A percentile compares a stretch with the other conserved stretches of the same genome.
Evolutionary conservation across 768 basidiomycete genomes (phyloP).

Genomic region (Russula griseocarnosa): DNA sequence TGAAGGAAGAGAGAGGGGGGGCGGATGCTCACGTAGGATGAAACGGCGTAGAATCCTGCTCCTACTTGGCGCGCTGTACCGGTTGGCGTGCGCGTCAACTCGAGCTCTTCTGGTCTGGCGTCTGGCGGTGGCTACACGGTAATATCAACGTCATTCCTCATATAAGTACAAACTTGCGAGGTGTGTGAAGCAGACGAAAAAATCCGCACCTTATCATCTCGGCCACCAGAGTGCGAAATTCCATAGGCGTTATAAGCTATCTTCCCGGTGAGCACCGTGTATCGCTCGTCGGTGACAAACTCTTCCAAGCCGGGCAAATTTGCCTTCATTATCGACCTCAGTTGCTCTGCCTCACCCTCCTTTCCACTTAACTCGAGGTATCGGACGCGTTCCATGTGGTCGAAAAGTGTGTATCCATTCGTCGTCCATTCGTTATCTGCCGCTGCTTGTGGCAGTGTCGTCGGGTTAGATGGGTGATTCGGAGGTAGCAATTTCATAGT

Average conservation of each 20-base stretch:
- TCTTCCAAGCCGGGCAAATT: conserved; percentile 71
- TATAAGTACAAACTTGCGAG: conserved; percentile 5
- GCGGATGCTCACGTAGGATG: conserved; percentile 54
- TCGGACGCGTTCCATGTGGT: conserved; percentile 73
- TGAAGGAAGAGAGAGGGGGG: background rate
- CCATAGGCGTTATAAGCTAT: conserved; percentile 78
- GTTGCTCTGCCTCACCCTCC: conserved; percentile 47
- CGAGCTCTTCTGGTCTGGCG: conserved; percentile 62
- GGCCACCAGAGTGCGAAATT: conserved; percentile 59
- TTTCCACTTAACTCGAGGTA: conserved; percentile 54
- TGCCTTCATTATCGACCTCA: conserved; percentile 52
- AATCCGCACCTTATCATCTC: conserved; percentile 59
- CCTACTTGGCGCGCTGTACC: conserved; percentile 77
- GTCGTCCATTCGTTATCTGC: conserved; percentile 38
- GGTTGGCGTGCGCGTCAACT: conserved; percentile 70
- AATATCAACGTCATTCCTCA: background rate
- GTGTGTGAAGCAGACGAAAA: background rate
- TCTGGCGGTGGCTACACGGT: conserved; percentile 46
- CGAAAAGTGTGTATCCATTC: conserved; percentile 58
- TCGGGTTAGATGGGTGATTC: conserved; percentile 25
- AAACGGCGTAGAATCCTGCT: conserved; percentile 68
- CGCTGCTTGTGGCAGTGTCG: conserved; percentile 16
- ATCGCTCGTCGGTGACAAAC: conserved; percentile 60
- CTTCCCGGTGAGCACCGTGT: conserved; percentile 59
- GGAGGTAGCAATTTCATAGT: conserved; percentile 49